phyloP scores from a whole-genome alignment of 371 early-diverging fungal species.

The Homolaphlyctis polyrhiza region DNA sequence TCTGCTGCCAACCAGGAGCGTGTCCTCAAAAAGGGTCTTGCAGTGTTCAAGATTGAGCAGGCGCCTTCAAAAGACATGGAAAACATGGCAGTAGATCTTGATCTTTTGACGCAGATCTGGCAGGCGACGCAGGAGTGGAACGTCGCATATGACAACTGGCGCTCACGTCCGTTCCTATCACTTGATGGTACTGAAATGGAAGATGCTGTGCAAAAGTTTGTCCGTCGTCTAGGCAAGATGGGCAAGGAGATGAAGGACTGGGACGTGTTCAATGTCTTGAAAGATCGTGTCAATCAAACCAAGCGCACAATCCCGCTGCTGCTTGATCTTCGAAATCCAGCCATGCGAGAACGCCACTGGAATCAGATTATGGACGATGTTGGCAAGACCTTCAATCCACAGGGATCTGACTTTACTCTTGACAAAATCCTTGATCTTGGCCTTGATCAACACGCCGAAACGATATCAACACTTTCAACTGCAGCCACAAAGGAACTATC shows the following conservation, averaged over 20 bases:
- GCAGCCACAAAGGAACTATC: constrained; percentile 50
- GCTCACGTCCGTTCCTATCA: constrained; percentile 32
- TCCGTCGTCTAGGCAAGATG: constrained; percentile 32
- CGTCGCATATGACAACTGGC: constrained; percentile 30
- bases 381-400: constrained; percentile 44
- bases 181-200: constrained; percentile 41
- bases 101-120: constrained; percentile 40
- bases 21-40: constrained; percentile 40
- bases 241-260: constrained; percentile 44
- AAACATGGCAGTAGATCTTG: constrained; percentile 29
- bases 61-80: constrained; percentile 44
- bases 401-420: constrained; percentile 36
- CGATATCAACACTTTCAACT: constrained; percentile 30
- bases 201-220: constrained; percentile 38
- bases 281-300: constrained; percentile 41
- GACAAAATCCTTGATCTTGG: constrained; percentile 47
- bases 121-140: constrained; percentile 36
- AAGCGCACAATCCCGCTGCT: constrained; percentile 41
- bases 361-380: constrained; percentile 47
- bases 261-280: constrained; percentile 36
- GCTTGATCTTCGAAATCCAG: constrained; percentile 44
- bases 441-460: constrained; percentile 45
- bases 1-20: constrained; percentile 28
- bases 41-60: constrained; percentile 47
- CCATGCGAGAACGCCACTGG: constrained; percentile 54